A percentile compares a stretch with the other conserved stretches of the same genome.
Evolutionary conservation across 306 rosid genomes (phyloP).

Genomic region (Vigna radiata): DNA sequence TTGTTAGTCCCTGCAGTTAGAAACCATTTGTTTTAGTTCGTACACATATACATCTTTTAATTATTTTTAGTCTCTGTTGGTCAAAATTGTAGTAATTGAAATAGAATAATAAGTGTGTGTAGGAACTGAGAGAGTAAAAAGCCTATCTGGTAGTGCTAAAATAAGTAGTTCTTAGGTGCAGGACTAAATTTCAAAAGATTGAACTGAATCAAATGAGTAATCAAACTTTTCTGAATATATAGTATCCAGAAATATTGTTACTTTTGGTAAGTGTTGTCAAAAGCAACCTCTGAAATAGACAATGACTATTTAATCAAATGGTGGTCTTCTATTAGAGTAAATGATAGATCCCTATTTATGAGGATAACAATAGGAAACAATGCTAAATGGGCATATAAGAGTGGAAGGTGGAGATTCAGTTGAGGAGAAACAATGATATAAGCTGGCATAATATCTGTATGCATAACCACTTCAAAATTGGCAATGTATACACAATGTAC

Average conservation of each 20-base stretch:
- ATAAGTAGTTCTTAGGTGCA: no score
- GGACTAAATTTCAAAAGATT: no score
- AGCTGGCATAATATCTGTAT: neutral
- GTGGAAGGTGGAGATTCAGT: neutral
- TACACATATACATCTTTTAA: no score
- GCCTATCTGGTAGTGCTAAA: no score
- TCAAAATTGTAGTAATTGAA: neutral
- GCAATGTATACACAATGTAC: neutral
- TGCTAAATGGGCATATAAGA: neutral
- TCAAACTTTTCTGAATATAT: neutral
- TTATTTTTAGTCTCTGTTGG: neutral
- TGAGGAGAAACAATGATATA: neutral
- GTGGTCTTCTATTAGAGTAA: neutral
- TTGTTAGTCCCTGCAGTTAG: no score
- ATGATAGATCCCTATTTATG: neutral
- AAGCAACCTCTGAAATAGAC: neutral
- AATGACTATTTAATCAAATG: neutral
- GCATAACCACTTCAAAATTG: neutral
- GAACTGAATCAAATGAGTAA: no score
- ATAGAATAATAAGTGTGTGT: neutral
- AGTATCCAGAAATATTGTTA: neutral
- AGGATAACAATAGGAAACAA: neutral
- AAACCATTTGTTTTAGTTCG: no score
- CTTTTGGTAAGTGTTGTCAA: constrained; percentile 11
- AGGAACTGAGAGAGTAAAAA: neutral